Evolutionary conservation across 331 rosid genomes (phyloP).

Genomic region (Malus hybrid): DNA sequence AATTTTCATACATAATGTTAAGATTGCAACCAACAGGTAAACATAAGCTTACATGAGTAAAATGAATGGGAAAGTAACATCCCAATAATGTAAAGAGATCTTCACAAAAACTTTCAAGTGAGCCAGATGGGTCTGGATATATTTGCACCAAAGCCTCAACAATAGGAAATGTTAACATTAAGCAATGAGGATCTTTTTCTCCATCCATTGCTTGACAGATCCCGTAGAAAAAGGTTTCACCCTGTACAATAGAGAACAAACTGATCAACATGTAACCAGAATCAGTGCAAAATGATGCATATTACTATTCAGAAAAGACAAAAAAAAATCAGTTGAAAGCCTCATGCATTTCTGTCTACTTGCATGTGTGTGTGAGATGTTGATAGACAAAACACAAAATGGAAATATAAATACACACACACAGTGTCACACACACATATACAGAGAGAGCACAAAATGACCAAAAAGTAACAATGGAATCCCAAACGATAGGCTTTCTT

Average conservation of each 20-base stretch:
- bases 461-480: background rate
- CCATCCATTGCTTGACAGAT: slow-evolving; percentile 81
- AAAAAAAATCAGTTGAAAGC: background rate
- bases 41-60: slow-evolving; percentile 78
- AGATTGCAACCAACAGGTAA: slow-evolving; percentile 1
- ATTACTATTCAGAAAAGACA: background rate
- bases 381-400: background rate
- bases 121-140: slow-evolving; percentile 73
- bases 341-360: background rate
- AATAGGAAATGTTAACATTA: slow-evolving; percentile 58
- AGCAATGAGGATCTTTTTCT: slow-evolving; percentile 92
- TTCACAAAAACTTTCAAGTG: slow-evolving; percentile 51
- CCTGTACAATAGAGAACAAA: slow-evolving; percentile 46
- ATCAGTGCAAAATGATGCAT: background rate
- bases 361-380: no score
- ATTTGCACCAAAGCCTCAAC: slow-evolving; percentile 53
- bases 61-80: slow-evolving; percentile 93
- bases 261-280: background rate
- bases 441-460: background rate
- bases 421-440: no score
- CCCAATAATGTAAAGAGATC: slow-evolving; percentile 74
- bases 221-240: slow-evolving; percentile 62
- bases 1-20: background rate
- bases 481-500: background rate
- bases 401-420: background rate